Percentiles rank a stretch among this genome's conserved stretches.
Conservation (phyloP, 164 flowering plant genomes). For the Dillenia suffruticosa region DNA sequence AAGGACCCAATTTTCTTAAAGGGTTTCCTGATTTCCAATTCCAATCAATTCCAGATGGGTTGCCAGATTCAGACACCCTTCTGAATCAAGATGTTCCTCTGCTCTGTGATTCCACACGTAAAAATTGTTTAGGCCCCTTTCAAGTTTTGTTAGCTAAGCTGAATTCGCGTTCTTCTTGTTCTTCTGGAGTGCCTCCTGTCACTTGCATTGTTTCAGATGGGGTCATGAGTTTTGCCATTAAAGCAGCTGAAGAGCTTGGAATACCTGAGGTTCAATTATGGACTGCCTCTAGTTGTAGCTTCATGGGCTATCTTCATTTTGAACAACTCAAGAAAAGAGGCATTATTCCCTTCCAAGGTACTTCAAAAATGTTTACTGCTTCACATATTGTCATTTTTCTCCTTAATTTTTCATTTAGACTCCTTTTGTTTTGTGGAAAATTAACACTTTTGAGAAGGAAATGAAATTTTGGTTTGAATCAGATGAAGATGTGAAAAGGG, state of each 20-base stretch:
- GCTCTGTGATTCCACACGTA: slow-evolving; percentile 21
- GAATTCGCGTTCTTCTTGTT: slow-evolving; percentile 1
- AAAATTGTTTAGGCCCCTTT: slow-evolving; percentile 26
- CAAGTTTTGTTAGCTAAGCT: slow-evolving; percentile 17
- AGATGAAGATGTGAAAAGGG: not conserved
- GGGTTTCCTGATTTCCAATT: slow-evolving; percentile 39
- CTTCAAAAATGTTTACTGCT: not conserved
- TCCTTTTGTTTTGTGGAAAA: no score
- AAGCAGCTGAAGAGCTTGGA: slow-evolving; percentile 32
- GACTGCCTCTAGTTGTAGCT: slow-evolving; percentile 31
- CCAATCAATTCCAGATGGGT: slow-evolving; percentile 59
- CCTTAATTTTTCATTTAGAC: no score
- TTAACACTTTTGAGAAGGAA: no score
- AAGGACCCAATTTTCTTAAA: slow-evolving; percentile 33
- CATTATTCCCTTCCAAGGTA: slow-evolving; percentile 44
- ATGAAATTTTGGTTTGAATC: not conserved
- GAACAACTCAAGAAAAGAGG: slow-evolving; percentile 27
- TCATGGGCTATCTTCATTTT: slow-evolving; percentile 23
- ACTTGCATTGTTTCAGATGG: slow-evolving; percentile 39
- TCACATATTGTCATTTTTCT: not conserved
- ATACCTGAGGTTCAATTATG: slow-evolving; percentile 32
- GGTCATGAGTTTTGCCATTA: slow-evolving; percentile 28
- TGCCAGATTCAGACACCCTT: slow-evolving; percentile 47
- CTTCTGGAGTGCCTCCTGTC: slow-evolving; percentile 28
- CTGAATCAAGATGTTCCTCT: slow-evolving; percentile 47